These are phyloP conservation scores for Urostyla sp. DNA, from an alignment of 73 alveolate genomes.

Conservation along the genomic window DNA sequence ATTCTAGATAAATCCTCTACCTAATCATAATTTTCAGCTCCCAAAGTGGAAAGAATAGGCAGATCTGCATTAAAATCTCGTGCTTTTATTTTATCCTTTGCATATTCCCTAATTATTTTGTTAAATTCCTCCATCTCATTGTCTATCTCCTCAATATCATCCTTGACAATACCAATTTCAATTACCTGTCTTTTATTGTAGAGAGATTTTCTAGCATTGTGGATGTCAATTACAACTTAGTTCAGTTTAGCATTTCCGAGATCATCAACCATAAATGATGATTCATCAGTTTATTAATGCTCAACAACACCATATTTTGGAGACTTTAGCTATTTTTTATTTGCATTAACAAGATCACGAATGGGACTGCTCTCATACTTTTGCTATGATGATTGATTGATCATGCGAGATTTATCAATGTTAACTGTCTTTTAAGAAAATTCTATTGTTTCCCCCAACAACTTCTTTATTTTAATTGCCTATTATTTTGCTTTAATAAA, in stretches of 20 bases:
- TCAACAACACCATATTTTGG: not conserved
- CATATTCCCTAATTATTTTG: conserved; percentile 30
- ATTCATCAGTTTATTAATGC: not conserved
- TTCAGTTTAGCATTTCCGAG: not conserved
- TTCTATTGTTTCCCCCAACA: conserved; percentile 61
- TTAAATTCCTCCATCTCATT: conserved; percentile 31
- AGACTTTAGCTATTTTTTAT: conserved; percentile 2
- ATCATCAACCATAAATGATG: not conserved
- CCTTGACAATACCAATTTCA: not conserved
- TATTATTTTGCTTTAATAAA: not conserved
- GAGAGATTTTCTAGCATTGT: not conserved
- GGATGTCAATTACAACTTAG: not conserved
- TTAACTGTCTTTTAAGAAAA: conserved; percentile 53
- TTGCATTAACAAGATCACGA: conserved; percentile 19
- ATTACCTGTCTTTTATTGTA: not conserved
- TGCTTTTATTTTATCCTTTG: not conserved
- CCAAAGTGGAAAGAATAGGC: conserved; percentile 51
- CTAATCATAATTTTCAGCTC: conserved; percentile 62
- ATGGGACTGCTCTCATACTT: too few relatives aligned
- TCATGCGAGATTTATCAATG: conserved; percentile 17
- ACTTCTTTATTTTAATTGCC: conserved; percentile 51
- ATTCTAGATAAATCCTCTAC: conserved; percentile 23
- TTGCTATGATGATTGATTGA: not conserved
- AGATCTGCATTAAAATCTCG: conserved; percentile 67
- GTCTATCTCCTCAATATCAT: not conserved